Base-by-base conservation (phyloP, 2,329 filamentous ascomycete genomes). In the Ceratocystis ficicola region DNA sequence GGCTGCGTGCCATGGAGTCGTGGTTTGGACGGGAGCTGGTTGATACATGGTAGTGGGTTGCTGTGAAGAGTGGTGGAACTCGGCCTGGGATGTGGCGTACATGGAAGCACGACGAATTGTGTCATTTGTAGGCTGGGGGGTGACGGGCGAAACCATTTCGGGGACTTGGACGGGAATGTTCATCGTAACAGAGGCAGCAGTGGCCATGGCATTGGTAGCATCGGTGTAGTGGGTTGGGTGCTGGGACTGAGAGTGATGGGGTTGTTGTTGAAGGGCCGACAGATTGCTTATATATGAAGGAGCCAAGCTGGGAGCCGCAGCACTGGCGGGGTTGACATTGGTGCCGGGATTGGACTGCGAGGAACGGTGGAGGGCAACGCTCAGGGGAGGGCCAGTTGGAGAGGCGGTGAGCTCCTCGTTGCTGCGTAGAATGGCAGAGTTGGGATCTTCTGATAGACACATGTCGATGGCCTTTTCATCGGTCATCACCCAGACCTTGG, bases 381-480 rank as follows among this genome's bases (percentile, higher is more conserved):
- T 8, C 6, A 48, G 20, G 46, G 12, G 50, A 75, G 71, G 44
- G 77, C 72, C 44, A 2, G 74, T 69, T 66, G 75, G 77, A 2
- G 74, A 70, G 3, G 78, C 73, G 36, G 72, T 74, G 8, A 76
- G 72, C 2, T 73, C 70, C 1, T 76, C 74, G 25, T 76, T 73
- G 1, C 76, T 75, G 2, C 25, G 50, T 5, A 55, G 50, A 30
- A 55, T 55, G 7, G 50, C 50, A 12, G 78, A 78, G 10, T 79
- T 77, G 17, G 78, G 78, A 30, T 78, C 77, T 63, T 78, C 81
- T 25, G 77, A 78, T 22, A 82, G 80, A 62, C 78, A 80, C 32
- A 75, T 77, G 60, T 81, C 78, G 2, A 76, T 75, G 5, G 79
- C 72, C 68, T 81, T 80, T 68, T 83, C 80, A 65, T 82, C 80